Percentiles rank a stretch among this genome's conserved stretches.
phyloP scores from a whole-genome alignment of 1,284 basidiomycete species.

The Neonothopanus nambi region DNA sequence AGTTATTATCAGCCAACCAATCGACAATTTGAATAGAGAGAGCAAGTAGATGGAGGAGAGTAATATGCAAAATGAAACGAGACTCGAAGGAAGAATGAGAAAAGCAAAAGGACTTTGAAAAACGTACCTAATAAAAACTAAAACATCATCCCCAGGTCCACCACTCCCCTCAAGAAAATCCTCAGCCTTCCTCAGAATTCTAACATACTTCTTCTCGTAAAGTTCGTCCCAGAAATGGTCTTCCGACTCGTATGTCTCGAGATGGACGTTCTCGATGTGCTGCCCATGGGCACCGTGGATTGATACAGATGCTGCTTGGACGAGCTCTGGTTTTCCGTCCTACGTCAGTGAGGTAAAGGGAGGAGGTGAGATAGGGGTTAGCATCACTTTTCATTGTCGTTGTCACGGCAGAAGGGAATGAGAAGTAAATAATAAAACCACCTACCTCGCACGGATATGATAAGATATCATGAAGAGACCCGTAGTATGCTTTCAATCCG shows the following conservation, averaged over 20 bases:
- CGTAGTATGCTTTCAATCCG: conserved; percentile 80
- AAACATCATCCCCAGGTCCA: conserved; percentile 66
- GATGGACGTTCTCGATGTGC: conserved; percentile 89
- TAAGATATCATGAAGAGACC: conserved; percentile 87
- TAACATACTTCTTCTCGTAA: conserved; percentile 70
- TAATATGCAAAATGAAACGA: too few species aligned
- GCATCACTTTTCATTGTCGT: too few species aligned
- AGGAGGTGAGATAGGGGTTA: too few species aligned
- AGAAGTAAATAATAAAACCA: too few species aligned
- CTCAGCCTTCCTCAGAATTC: conserved; percentile 71
- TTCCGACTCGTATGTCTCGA: conserved; percentile 75
- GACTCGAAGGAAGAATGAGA: too few species aligned
- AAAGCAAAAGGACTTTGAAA: too few species aligned
- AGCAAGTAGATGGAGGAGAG: too few species aligned
- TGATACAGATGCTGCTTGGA: conserved; percentile 84
- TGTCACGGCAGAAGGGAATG: too few species aligned
- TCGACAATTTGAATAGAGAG: too few species aligned
- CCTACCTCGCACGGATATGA: conserved; percentile 91
- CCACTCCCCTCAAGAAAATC: conserved; percentile 73
- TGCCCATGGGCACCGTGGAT: conserved; percentile 87
- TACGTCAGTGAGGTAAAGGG: conserved; percentile 30
- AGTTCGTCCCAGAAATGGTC: conserved; percentile 78
- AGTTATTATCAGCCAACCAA: too few species aligned
- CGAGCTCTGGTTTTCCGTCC: conserved; percentile 78
- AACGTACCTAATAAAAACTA: conserved; percentile 90